A percentile compares a stretch with the other conserved stretches of the same genome.
Conservation (phyloP, 2,329 filamentous ascomycete species). For the Macrophomina pseudophaseolina region DNA sequence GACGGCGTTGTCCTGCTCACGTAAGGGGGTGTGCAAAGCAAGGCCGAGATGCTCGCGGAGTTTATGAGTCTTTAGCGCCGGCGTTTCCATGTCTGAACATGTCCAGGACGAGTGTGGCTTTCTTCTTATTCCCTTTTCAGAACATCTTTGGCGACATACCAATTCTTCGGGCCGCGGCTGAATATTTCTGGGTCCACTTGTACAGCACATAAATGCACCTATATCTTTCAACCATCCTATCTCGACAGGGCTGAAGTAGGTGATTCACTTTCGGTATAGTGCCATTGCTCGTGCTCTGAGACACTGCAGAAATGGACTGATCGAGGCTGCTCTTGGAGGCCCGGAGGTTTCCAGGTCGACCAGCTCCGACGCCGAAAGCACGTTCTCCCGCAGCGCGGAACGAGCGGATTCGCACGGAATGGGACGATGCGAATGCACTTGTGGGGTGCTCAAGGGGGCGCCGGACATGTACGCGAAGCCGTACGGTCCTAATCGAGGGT, state of each 20-base stretch:
- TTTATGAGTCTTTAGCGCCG: not conserved
- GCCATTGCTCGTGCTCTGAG: not conserved
- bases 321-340: not conserved
- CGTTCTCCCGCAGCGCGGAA: not conserved
- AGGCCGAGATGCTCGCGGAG: not conserved
- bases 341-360: not conserved
- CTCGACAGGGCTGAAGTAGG: not conserved
- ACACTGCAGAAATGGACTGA: not conserved
- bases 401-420: not conserved
- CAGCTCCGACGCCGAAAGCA: not conserved
- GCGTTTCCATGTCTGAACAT: not conserved
- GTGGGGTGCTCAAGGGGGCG: not conserved
- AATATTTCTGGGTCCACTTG: not conserved
- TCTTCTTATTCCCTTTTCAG: not conserved
- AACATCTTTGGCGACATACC: conserved; percentile 4
- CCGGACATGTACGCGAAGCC: conserved; percentile 5
- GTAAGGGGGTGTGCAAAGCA: not conserved
- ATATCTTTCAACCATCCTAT: not conserved
- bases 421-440: not conserved
- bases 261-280: not conserved
- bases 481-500: not conserved
- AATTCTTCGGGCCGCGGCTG: not conserved
- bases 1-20: not conserved
- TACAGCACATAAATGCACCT: not conserved
- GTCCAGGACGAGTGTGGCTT: not conserved